Evolutionary conservation across 345 rosid species (phyloP).

Genomic region (Camelina hispida): DNA sequence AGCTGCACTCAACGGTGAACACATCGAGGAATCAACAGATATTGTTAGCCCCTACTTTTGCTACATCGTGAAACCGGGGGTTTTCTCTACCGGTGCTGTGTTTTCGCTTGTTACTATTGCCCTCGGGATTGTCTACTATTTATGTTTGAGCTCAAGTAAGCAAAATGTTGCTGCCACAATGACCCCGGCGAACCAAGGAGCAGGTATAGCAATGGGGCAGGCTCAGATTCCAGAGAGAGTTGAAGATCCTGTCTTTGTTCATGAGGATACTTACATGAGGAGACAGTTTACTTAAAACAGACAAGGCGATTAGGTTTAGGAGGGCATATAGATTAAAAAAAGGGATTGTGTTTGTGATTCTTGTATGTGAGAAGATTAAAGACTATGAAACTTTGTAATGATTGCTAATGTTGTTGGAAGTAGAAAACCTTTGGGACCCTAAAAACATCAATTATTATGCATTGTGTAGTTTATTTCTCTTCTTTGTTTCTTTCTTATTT

Average conservation of each 20-base stretch:
- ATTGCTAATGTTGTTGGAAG: slow-evolving; percentile 26
- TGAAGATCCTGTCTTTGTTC: slow-evolving; percentile 74
- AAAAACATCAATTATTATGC: not conserved
- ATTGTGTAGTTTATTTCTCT: not conserved
- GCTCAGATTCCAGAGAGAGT: slow-evolving; percentile 68
- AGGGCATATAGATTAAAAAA: not conserved
- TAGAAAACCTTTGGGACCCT: not conserved
- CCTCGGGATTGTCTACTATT: slow-evolving; percentile 74
- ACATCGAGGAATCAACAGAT: slow-evolving; percentile 54
- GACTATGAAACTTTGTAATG: slow-evolving; percentile 7
- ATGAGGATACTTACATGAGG: slow-evolving; percentile 78
- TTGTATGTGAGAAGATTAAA: slow-evolving; percentile 15
- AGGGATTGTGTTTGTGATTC: not conserved
- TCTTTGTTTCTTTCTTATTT: not conserved
- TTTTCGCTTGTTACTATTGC: slow-evolving; percentile 61
- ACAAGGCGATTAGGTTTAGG: slow-evolving; percentile 23
- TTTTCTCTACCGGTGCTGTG: slow-evolving; percentile 74
- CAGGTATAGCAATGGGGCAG: slow-evolving; percentile 74
- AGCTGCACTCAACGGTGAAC: slow-evolving; percentile 76
- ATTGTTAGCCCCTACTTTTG: slow-evolving; percentile 59
- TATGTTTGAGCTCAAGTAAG: slow-evolving; percentile 57
- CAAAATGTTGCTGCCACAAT: slow-evolving; percentile 36
- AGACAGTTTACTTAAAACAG: slow-evolving; percentile 63
- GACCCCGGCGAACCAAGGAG: slow-evolving; percentile 43
- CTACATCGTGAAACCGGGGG: slow-evolving; percentile 83